phyloP scores from a whole-genome alignment of 257 asterid species.

The Perilla frutescens region DNA sequence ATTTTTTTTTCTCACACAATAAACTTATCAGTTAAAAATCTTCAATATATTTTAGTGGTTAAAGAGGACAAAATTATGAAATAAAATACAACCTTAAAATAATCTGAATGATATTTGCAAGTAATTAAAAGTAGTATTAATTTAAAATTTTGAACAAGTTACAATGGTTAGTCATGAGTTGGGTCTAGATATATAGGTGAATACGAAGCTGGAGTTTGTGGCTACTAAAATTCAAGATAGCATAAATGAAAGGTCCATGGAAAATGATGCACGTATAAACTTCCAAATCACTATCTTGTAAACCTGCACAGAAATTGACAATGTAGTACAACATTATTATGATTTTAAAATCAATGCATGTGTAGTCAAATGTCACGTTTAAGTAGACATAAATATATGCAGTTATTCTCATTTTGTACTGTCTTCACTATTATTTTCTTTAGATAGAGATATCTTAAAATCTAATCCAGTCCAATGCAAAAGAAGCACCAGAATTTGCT shows the following conservation, averaged over 20 bases:
- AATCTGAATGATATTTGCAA: no score
- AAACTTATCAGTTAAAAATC: no score
- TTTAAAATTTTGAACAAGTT: no score
- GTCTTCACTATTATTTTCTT: slow-evolving; percentile 29
- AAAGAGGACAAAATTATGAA: no score
- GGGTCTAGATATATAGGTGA: no score
- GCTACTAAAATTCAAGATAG: no score
- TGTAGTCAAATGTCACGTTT: slow-evolving; percentile 38
- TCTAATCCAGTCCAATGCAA: slow-evolving; percentile 54
- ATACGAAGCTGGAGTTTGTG: no score
- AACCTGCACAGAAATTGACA: slow-evolving; percentile 9
- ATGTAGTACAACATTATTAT: slow-evolving; percentile 25
- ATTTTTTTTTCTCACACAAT: no score
- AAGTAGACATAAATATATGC: slow-evolving; percentile 25
- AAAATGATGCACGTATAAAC: slow-evolving; percentile 21
- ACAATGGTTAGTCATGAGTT: no score
- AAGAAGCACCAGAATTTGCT: slow-evolving; percentile 65
- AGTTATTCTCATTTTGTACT: slow-evolving; percentile 7
- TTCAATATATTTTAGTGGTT: no score
- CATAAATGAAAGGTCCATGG: background rate
- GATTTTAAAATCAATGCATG: slow-evolving; percentile 14
- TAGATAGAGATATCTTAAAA: slow-evolving; percentile 50
- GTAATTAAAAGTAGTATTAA: no score
- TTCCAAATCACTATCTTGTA: slow-evolving; percentile 25
- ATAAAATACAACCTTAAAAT: no score